Conservation (phyloP, 2,329 filamentous ascomycete genomes). For the Fusarium chuoi region DNA sequence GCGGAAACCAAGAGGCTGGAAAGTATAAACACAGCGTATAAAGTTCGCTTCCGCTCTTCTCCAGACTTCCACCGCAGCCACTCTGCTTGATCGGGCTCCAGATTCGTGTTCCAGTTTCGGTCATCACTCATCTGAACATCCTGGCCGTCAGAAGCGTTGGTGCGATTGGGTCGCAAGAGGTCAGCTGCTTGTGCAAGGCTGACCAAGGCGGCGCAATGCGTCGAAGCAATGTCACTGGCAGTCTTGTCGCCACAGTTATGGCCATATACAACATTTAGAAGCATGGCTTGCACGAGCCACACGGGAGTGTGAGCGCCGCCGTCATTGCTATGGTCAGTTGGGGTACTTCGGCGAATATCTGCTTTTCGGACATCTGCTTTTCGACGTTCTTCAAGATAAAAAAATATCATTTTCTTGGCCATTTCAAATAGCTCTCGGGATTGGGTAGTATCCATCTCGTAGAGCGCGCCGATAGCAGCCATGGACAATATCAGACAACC, state of each 20-base stretch:
- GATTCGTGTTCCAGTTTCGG: constrained; percentile 57
- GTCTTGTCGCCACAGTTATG: constrained; percentile 94
- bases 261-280: constrained; percentile 94
- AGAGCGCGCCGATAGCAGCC: constrained; percentile 83
- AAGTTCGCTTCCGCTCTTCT: constrained; percentile 92
- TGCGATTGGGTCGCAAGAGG: constrained; percentile 62
- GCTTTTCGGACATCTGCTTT: constrained; percentile 81
- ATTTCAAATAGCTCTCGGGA: constrained; percentile 91
- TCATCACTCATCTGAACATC: constrained; percentile 69
- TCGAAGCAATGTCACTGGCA: constrained; percentile 90
- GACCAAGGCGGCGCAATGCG: constrained; percentile 89
- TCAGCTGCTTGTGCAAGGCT: constrained; percentile 92
- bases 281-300: constrained; percentile 97
- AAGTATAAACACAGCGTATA: constrained; percentile 90
- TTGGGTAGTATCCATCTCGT: constrained; percentile 82
- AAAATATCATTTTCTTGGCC: constrained; percentile 93
- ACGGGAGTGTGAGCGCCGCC: constrained; percentile 80
- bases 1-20: constrained; percentile 91
- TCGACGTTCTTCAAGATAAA: constrained; percentile 90
- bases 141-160: constrained; percentile 58
- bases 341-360: constrained; percentile 65
- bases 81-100: constrained; percentile 61
- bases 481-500: constrained; percentile 87
- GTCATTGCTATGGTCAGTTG: constrained; percentile 63
- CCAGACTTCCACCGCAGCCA: constrained; percentile 90